Evolutionary conservation across 805 yeast species (phyloP).

Genomic region (Candida cerambycidarum): DNA sequence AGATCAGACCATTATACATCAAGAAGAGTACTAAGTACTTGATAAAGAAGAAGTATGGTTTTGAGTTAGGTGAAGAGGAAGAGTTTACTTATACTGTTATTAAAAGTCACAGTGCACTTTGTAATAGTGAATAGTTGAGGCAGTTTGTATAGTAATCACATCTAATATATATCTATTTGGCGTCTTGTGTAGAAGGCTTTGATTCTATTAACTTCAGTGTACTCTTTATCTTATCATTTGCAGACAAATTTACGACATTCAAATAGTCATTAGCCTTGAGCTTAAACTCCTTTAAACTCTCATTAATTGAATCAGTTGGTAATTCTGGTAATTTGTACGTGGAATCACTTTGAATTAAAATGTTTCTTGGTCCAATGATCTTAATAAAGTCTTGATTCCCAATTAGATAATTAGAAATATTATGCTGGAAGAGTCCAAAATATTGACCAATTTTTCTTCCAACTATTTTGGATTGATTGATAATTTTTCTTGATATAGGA

Average conservation of each 20-base stretch:
- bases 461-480: not conserved
- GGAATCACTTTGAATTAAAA: conserved; percentile 48
- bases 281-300: conserved; percentile 11
- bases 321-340: conserved; percentile 19
- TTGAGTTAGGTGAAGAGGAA: not conserved
- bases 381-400: conserved; percentile 48
- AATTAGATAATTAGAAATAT: conserved; percentile 16
- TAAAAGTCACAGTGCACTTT: conserved; percentile 2
- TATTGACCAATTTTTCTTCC: not conserved
- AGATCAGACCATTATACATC: not conserved
- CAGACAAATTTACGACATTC: conserved; percentile 44
- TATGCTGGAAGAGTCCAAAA: not conserved
- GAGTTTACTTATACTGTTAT: conserved; percentile 1
- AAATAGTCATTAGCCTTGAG: conserved; percentile 44
- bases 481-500: not conserved
- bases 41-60: not conserved
- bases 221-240: conserved; percentile 43
- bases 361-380: conserved; percentile 54
- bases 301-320: conserved; percentile 11
- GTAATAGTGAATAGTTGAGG: conserved; percentile 1
- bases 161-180: not conserved
- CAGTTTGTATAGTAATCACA: too few species aligned
- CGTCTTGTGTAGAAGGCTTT: too few species aligned
- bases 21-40: not conserved
- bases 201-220: conserved; percentile 27